phyloP scores from a whole-genome alignment of 768 basidiomycete genomes.

The Mrakia frigida region DNA sequence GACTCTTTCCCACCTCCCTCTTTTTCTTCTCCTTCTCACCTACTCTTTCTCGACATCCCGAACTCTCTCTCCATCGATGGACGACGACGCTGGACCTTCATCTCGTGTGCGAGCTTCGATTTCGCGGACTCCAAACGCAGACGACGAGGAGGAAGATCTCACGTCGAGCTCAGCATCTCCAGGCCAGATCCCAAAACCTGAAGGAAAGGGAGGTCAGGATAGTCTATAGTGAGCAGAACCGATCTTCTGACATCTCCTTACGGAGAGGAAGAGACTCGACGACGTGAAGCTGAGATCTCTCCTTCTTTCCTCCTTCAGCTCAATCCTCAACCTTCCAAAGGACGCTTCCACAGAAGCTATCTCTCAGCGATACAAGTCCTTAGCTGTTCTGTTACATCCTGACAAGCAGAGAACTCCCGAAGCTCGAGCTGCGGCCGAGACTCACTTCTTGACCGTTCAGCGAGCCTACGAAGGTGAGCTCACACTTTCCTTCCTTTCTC shows the following conservation, averaged over 20 bases:
- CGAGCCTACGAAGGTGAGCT: conserved; percentile 71
- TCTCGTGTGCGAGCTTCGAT: conserved; percentile 5
- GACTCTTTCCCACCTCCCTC: neutral
- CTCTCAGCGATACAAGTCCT: conserved; percentile 54
- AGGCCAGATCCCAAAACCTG: neutral
- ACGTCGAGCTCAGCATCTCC: neutral
- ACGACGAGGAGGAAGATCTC: neutral
- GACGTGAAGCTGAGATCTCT: neutral
- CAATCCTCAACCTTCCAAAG: conserved; percentile 64
- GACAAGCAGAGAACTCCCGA: conserved; percentile 67
- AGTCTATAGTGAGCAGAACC: conserved; percentile 12
- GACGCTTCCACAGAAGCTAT: conserved; percentile 64
- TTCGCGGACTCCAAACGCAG: neutral
- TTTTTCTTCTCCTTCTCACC: neutral
- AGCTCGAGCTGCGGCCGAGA: conserved; percentile 57
- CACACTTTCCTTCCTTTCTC: neutral
- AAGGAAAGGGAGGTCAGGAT: conserved; percentile 2
- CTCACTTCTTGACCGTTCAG: conserved; percentile 68
- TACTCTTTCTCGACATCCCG: neutral
- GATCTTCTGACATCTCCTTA: too few relatives aligned
- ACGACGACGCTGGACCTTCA: conserved; percentile 5
- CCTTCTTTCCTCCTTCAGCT: conserved; percentile 52
- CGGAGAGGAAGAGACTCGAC: too few relatives aligned
- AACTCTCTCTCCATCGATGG: neutral
- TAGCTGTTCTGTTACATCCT: conserved; percentile 64